Evolutionary conservation across 352 stramenopile species (phyloP), one percentile per base, ranked within the genome.

Genomic region (Aphanomyces stellatus): DNA sequence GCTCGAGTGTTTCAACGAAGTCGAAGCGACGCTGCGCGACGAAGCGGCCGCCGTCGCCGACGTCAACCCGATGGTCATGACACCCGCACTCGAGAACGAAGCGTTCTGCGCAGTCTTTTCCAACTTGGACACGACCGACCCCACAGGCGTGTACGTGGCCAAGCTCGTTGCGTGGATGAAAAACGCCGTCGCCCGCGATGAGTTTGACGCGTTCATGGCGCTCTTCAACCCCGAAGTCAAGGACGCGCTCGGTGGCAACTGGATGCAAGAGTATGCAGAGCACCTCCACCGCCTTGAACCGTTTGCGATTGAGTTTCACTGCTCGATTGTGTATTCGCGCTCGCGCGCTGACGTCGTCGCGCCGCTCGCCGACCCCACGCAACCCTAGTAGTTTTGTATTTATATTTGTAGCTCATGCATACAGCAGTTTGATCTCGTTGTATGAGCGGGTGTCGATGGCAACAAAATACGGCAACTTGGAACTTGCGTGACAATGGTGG

Each of bases 101-200:
- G 82, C 80, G 13, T n/a, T 91, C 30, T 86, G 77, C 66, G 74
- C 57, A 41, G 63, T 91, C 37, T 89, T 91, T 65, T 76, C 83
- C 43, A 72, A 85, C 55, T 53, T 90, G 35, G 78, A 69, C 17
- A 78, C 85, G 53, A 76, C 87, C 10, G 74, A 78, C 35, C 70
- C 65, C 35, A 74, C 76, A 42, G 75, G 77, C 30, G 73, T 88
- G 22, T 74, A 88, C 35, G 64, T 88, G 27, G 77, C 80, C 3
- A 83, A 88, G 66, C 41, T 90, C 33, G 73, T 90, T 4, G 81
- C 79, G 3, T 90, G 79, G 79, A 88, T 90, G 81, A 81, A 79
- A 62, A 76, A 75, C 30, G 71, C 78, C 56, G 73, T 86, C 69
- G 71, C 61, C 35, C 78, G 83, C 24, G 55, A 71, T 7, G 78